phyloP scores from a whole-genome alignment of 2,329 filamentous ascomycete species.

The Fusarium armeniacum region DNA sequence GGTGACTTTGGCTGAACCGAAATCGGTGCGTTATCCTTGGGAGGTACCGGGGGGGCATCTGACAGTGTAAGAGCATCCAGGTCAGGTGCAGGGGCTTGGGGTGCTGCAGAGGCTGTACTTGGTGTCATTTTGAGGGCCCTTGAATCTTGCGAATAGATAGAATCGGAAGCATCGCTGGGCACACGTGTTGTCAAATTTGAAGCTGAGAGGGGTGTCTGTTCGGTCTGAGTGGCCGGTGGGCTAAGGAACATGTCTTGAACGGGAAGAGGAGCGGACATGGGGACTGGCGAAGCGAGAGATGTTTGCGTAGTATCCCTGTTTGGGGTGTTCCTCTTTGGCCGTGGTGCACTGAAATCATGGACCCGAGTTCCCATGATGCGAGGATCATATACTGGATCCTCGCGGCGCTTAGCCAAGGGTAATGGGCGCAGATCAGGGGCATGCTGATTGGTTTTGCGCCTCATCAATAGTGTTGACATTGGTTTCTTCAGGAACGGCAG shows the following conservation, averaged over 20 bases:
- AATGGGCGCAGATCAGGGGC: constrained; percentile 60
- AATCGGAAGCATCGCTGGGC: constrained; percentile 53
- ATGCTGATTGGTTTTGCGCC: constrained; percentile 68
- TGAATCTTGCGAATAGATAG: constrained; percentile 50
- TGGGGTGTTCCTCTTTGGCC: constrained; percentile 57
- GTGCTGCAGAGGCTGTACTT: constrained; percentile 48
- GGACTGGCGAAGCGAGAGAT: constrained; percentile 29
- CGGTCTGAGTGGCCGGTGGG: constrained; percentile 9
- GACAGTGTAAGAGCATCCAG: constrained; percentile 14
- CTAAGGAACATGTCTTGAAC: constrained; percentile 37
- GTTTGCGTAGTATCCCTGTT: constrained; percentile 34
- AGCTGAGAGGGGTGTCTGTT: constrained; percentile 22
- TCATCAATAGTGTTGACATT: constrained; percentile 70
- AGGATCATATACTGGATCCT: constrained; percentile 70
- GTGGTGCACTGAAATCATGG: constrained; percentile 75
- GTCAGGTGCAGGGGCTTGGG: constrained; percentile 28
- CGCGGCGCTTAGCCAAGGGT: constrained; percentile 56
- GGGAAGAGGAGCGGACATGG: constrained; percentile 33
- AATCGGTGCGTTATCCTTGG: constrained; percentile 54
- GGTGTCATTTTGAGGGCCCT: constrained; percentile 46
- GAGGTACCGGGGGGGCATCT: constrained; percentile 57
- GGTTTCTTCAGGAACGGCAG: constrained; percentile 72
- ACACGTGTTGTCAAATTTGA: constrained; percentile 48
- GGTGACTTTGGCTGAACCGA: constrained; percentile 46
- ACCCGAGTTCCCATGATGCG: constrained; percentile 74